A percentile compares a stretch with the other conserved stretches of the same genome.
Evolutionary conservation across 495 filamentous ascomycete genomes (phyloP).

Genomic region (Aspergillus leporis): DNA sequence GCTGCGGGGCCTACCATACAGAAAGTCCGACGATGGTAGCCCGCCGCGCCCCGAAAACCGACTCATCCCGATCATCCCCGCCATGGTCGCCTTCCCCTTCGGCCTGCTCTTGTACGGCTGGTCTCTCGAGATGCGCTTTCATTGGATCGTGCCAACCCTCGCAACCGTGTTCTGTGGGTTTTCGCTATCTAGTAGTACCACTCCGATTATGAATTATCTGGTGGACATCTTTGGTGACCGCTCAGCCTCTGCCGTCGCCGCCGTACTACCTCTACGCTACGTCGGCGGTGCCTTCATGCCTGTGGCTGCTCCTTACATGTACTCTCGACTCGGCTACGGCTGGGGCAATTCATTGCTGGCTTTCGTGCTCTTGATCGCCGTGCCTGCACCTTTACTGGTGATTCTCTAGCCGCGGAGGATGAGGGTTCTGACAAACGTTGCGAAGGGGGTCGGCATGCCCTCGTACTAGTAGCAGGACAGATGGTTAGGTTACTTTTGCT

Average conservation of each 20-base stretch:
- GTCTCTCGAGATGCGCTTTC: conserved; percentile 54
- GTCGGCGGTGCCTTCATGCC: conserved; percentile 34
- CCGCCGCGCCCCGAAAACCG: too few relatives aligned
- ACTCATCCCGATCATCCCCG: conserved; percentile 5
- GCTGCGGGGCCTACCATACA: too few relatives aligned
- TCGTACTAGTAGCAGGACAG: too few relatives aligned
- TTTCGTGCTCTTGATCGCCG: conserved; percentile 25
- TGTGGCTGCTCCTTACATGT: conserved; percentile 36
- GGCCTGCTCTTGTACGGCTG: conserved; percentile 67
- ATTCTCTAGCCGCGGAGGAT: too few relatives aligned
- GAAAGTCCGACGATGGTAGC: too few relatives aligned
- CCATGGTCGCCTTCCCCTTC: conserved; percentile 52
- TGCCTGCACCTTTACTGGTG: not conserved
- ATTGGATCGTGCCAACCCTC: conserved; percentile 60
- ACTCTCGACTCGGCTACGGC: conserved; percentile 32
- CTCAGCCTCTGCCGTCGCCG: too few relatives aligned
- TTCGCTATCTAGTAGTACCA: too few relatives aligned
- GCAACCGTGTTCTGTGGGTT: conserved; percentile 65
- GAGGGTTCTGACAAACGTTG: too few relatives aligned
- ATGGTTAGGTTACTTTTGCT: too few relatives aligned
- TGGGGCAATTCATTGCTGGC: conserved; percentile 42
- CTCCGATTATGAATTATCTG: conserved; percentile 58
- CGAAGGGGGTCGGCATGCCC: too few relatives aligned
- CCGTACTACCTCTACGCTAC: too few relatives aligned
- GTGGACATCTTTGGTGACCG: conserved; percentile 28